These are phyloP conservation scores for Botrytis squamosa DNA, from an alignment of 2,329 filamentous ascomycete species.

Conservation along the genomic window DNA sequence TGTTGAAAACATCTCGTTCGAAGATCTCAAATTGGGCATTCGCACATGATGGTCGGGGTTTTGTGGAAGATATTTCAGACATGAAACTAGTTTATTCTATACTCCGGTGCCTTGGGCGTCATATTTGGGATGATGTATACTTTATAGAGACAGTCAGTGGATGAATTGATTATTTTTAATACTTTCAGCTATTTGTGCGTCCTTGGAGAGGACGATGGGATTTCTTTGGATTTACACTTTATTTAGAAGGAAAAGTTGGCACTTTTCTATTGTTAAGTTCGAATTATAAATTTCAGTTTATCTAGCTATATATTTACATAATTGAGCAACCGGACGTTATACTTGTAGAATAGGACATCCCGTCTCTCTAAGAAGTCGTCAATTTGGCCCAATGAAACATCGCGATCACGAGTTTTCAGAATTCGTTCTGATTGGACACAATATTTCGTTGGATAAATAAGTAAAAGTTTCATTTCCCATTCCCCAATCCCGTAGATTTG, in stretches of 20 bases:
- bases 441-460: background rate
- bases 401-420: background rate
- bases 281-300: background rate
- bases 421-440: background rate
- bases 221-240: background rate
- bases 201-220: background rate
- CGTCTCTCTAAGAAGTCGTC: background rate
- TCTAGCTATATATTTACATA: background rate
- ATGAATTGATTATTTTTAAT: background rate
- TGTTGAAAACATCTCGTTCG: background rate
- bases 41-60: background rate
- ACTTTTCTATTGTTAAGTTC: background rate
- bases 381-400: background rate
- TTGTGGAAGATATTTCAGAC: background rate
- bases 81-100: background rate
- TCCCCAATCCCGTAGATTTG: background rate
- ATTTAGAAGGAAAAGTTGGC: background rate
- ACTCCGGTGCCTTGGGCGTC: accelerated
- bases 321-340: background rate
- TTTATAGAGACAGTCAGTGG: background rate
- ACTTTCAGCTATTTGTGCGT: background rate
- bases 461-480: background rate
- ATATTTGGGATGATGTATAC: background rate
- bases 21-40: background rate
- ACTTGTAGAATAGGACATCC: background rate